Base-by-base conservation (phyloP, 768 basidiomycete species). In the Collybia mongolica region DNA sequence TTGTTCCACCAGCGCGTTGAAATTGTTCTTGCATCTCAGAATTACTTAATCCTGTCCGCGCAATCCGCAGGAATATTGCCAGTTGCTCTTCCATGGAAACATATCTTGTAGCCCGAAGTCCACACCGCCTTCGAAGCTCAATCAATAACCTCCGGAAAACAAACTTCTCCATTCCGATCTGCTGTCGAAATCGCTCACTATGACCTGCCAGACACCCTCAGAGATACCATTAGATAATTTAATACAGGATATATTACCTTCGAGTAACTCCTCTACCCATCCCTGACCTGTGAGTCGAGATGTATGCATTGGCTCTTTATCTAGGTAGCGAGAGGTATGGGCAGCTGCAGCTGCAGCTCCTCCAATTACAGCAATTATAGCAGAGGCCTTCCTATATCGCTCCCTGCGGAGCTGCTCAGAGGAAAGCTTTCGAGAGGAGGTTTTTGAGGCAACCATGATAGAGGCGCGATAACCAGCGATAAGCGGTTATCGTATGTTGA, bases 1-100 rank as follows among this genome's bases (percentile, higher is more conserved):
- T 67, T 1, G 72, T 73, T 20, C 69, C 69, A 9, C 61, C 66
- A 55, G 68, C 68, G 2, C 61, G 46, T 52, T 74, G 72, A 51
- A 76, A 74, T 6, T 60, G 46, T 44, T 46, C 45, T 19, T 46
- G 45, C 45, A 37, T 20, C 18, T 46, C 45, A 17, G 19, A 20
- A 37, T 46, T 46, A 1, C 45, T 17, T 11, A 37, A 15, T 36
- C 45, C 45, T 37, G 45, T 46, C 7, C 29, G 22, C 19, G 44
- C 44, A 44, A 44, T 29, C 14, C 32, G 8, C 4, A 37, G 32
- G 26, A 46, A 46, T 14, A 46, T 46, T 37, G 45, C 45, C 18
- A 46, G 14, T 24, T 46, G 36, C 45, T 46, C 45, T 46, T 46
- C 45, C 20, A 11, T 5, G 22, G 32, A 38, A 2, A 46, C 45